phyloP scores from a whole-genome alignment of 2,329 filamentous ascomycete genomes.

The Elsinoe australis region DNA sequence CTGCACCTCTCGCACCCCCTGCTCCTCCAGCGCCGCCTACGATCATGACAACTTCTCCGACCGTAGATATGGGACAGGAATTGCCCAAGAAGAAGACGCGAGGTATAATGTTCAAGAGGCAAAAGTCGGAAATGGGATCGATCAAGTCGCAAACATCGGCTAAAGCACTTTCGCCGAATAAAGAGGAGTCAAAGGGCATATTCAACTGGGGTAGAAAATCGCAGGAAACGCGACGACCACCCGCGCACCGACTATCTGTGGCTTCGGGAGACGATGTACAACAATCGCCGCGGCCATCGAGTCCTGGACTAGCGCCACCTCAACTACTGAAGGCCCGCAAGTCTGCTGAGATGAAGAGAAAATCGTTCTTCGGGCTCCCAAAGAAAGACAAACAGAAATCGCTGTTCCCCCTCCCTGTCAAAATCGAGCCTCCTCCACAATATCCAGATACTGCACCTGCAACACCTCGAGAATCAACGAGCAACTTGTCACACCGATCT shows the following conservation, averaged over 20 bases:
- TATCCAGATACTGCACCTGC: constrained; percentile 25
- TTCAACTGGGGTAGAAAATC: constrained; percentile 18
- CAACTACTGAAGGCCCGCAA: constrained; percentile 30
- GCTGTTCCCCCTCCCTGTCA: constrained; percentile 83
- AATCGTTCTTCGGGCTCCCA: constrained; percentile 70
- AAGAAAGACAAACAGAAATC: constrained; percentile 67
- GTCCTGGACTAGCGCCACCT: constrained; percentile 3
- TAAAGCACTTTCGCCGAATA: constrained; percentile 9
- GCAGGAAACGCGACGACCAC: background rate
- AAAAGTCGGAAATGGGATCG: constrained; percentile 31
- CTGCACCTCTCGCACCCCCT: background rate
- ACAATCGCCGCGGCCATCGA: constrained; percentile 48
- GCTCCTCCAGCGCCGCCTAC: constrained; percentile 40
- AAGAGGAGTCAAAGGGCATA: constrained; percentile 5
- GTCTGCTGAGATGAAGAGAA: constrained; percentile 12
- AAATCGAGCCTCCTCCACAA: constrained; percentile 42
- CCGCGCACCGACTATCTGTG: constrained; percentile 4
- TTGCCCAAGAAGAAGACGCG: constrained; percentile 19
- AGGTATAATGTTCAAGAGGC: constrained; percentile 20
- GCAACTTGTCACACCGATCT: constrained; percentile 26
- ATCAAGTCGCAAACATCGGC: constrained; percentile 13
- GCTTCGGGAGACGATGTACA: constrained; percentile 36
- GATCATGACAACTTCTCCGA: constrained; percentile 90
- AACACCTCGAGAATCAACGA: constrained; percentile 32
- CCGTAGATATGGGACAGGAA: constrained; percentile 43